Evolutionary conservation across 2,329 filamentous ascomycete species (phyloP).

Genomic region (Colletotrichum somersetense): DNA sequence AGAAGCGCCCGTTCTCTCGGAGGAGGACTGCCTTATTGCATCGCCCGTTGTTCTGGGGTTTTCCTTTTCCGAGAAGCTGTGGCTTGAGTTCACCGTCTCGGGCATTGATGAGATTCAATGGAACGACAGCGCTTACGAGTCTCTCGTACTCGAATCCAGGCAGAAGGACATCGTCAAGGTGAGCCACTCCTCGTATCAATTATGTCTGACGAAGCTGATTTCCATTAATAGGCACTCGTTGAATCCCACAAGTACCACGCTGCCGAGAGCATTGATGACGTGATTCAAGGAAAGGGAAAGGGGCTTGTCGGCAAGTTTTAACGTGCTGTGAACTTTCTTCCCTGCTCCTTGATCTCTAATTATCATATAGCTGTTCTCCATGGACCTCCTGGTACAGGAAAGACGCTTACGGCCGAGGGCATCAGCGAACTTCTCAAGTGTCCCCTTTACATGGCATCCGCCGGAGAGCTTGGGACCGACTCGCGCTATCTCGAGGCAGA

Average conservation of each 20-base stretch:
- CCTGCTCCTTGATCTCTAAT: neutral
- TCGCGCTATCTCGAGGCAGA: constrained; percentile 79
- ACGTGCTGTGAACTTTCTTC: neutral
- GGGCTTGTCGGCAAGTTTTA: constrained; percentile 75
- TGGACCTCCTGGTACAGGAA: constrained; percentile 88
- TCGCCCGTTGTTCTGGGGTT: constrained; percentile 90
- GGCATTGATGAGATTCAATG: constrained; percentile 84
- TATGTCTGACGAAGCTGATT: neutral
- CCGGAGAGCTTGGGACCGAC: constrained; percentile 65
- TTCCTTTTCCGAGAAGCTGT: constrained; percentile 87
- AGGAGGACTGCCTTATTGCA: constrained; percentile 86
- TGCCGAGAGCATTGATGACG: constrained; percentile 84
- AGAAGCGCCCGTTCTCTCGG: constrained; percentile 71
- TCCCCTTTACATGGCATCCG: constrained; percentile 37
- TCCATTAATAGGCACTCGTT: constrained; percentile 72
- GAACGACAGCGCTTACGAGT: constrained; percentile 87
- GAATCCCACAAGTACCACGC: constrained; percentile 87
- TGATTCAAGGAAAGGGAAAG: constrained; percentile 86
- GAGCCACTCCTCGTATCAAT: neutral
- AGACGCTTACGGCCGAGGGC: constrained; percentile 36
- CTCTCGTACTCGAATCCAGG: constrained; percentile 76
- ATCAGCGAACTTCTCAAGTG: constrained; percentile 38
- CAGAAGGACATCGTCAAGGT: constrained; percentile 76
- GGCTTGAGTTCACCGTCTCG: constrained; percentile 88
- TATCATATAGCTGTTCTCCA: constrained; percentile 74